These are phyloP conservation scores for Candida vaughaniae DNA, from an alignment of 805 yeast genomes.

Conservation along the genomic window DNA sequence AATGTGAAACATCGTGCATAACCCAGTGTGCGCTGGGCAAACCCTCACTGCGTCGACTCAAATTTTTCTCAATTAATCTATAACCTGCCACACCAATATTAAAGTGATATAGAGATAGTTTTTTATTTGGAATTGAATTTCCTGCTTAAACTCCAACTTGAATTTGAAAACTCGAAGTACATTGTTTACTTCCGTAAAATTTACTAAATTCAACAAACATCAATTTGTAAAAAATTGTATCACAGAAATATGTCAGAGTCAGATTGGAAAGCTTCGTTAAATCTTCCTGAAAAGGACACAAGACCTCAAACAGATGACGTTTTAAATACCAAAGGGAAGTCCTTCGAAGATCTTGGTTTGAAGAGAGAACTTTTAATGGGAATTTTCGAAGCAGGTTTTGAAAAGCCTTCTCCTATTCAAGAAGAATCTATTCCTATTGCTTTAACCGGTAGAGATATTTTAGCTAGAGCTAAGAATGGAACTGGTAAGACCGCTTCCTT, in stretches of 20 bases:
- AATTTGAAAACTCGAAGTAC: too few species aligned
- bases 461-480: slow-evolving; percentile 98
- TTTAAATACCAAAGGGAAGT: slow-evolving; percentile 81
- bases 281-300: slow-evolving; percentile 80
- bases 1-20: too few species aligned
- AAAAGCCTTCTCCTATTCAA: slow-evolving; percentile 96
- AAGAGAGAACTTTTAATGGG: slow-evolving; percentile 97
- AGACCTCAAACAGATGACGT: slow-evolving; percentile 98
- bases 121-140: too few species aligned
- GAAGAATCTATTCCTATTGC: slow-evolving; percentile 97
- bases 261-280: slow-evolving; percentile 69
- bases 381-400: slow-evolving; percentile 97
- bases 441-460: slow-evolving; percentile 88
- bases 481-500: slow-evolving; percentile 99
- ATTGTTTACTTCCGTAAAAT: too few species aligned
- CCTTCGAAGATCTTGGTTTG: slow-evolving; percentile 88
- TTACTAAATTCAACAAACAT: too few species aligned
- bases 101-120: too few species aligned
- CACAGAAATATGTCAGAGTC: slow-evolving; percentile 9
- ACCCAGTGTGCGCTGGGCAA: too few species aligned
- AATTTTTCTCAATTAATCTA: too few species aligned
- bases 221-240: too few species aligned
- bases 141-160: too few species aligned
- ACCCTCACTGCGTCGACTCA: too few species aligned
- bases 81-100: too few species aligned